phyloP scores from a whole-genome alignment of 2,329 filamentous ascomycete species.

The Boeremia lycopersici region DNA sequence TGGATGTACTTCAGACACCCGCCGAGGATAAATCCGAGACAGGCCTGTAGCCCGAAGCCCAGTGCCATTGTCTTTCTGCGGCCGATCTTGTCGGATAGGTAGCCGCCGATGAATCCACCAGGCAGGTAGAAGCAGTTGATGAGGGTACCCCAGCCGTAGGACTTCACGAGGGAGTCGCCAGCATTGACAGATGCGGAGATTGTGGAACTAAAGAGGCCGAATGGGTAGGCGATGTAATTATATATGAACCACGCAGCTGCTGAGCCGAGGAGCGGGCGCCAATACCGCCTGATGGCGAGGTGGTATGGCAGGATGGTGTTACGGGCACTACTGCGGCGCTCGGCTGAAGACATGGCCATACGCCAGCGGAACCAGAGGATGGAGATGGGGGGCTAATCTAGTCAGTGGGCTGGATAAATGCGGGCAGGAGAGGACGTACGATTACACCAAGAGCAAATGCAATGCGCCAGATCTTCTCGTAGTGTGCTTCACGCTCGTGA shows the following conservation, averaged over 20 bases:
- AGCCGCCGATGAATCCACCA: constrained; percentile 36
- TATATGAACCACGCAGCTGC: constrained; percentile 60
- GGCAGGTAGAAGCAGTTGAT: constrained; percentile 36
- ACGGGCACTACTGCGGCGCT: constrained; percentile 54
- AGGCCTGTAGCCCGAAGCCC: constrained; percentile 31
- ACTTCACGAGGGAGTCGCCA: constrained; percentile 27
- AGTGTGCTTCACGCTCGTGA: constrained; percentile 51
- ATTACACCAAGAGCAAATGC: constrained; percentile 58
- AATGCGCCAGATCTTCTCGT: constrained; percentile 56
- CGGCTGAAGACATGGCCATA: constrained; percentile 59
- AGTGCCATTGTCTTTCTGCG: constrained; percentile 32
- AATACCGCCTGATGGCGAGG: constrained; percentile 57
- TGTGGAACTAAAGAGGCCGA: constrained; percentile 61
- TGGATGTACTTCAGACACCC: constrained; percentile 37
- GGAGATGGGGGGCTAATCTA: constrained; percentile 49
- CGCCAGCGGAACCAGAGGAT: constrained; percentile 61
- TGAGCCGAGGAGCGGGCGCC: constrained; percentile 56
- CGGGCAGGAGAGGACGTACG: background rate
- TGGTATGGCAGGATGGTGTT: constrained; percentile 53
- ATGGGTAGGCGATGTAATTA: constrained; percentile 62
- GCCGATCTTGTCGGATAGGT: constrained; percentile 33
- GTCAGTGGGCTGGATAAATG: background rate
- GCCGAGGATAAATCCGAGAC: constrained; percentile 34
- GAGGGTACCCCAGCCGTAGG: constrained; percentile 28
- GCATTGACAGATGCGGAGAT: constrained; percentile 47